phyloP scores from a whole-genome alignment of 116 monocot species.

The Zostera marina region DNA sequence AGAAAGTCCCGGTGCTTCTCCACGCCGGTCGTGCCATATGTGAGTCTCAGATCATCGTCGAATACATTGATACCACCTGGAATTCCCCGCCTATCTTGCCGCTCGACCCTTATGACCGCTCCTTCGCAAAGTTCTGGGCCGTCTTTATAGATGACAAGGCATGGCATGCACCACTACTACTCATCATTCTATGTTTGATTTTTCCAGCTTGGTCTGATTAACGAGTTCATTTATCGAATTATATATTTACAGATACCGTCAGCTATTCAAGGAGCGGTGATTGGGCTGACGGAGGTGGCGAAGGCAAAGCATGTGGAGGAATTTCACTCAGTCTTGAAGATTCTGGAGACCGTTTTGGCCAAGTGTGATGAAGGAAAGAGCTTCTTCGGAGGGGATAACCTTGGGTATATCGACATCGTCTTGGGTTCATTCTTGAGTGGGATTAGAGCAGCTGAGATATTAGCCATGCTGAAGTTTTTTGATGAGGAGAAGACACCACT shows the following conservation, averaged over 20 bases:
- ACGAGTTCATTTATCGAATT: too few species aligned
- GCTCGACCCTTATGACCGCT: background rate
- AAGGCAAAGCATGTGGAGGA: background rate
- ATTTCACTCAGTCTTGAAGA: background rate
- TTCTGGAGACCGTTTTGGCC: conserved; percentile 13
- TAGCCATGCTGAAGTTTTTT: conserved; percentile 3
- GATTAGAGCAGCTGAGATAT: conserved; percentile 5
- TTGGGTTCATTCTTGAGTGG: conserved; percentile 5
- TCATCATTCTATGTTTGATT: background rate
- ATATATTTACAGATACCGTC: background rate
- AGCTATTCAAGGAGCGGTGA: background rate
- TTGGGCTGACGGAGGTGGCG: conserved; percentile 4
- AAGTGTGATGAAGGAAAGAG: conserved; percentile 9
- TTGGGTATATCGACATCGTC: conserved; percentile 14
- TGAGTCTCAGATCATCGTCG: conserved; percentile 8
- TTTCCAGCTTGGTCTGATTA: background rate
- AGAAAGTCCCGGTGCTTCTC: too few species aligned
- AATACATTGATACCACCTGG: conserved; percentile 10
- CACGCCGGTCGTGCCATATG: conserved; percentile 6
- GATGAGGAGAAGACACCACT: conserved; percentile 10
- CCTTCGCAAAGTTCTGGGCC: conserved; percentile 9
- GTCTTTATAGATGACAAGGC: conserved; percentile 10
- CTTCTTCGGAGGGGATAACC: too few species aligned
- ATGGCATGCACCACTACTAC: background rate
- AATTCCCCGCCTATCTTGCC: background rate